Conservation (phyloP, 1,284 basidiomycete species). For the Apiotrichum siamense region DNA sequence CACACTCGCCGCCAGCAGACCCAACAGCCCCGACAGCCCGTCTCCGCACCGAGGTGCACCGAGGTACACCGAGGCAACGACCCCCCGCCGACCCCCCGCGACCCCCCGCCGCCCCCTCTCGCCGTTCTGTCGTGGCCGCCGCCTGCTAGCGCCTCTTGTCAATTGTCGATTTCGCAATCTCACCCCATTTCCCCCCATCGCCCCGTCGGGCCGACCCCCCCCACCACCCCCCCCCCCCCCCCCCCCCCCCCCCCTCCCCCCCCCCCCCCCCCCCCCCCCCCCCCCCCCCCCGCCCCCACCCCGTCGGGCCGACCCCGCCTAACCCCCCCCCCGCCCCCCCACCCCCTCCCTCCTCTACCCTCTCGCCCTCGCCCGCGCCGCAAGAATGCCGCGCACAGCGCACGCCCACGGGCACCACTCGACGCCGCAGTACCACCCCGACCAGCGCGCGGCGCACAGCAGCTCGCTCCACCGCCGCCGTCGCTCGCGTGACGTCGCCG, state of each 20-base stretch:
- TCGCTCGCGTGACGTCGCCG: conserved; percentile 5
- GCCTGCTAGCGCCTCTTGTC: too few species aligned
- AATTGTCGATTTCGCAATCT: too few species aligned
- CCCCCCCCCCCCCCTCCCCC: not conserved
- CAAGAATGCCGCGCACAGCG: conserved; percentile 5
- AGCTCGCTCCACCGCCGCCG: not conserved
- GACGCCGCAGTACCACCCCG: not conserved
- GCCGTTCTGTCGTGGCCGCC: too few species aligned
- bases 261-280: not conserved
- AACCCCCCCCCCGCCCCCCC: not conserved
- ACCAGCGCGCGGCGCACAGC: not conserved
- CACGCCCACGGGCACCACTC: not conserved
- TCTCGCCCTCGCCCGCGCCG: not conserved
- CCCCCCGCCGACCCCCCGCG: too few species aligned
- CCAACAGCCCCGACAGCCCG: too few species aligned
- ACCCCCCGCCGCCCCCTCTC: too few species aligned
- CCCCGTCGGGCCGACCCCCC: not conserved
- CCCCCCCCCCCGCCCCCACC: not conserved
- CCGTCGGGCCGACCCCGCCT: too few species aligned
- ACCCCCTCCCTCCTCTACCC: not conserved
- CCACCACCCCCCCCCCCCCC: not conserved
- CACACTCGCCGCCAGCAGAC: too few species aligned
- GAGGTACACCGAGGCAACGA: too few species aligned
- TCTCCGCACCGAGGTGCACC: too few species aligned
- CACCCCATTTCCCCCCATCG: not conserved